Evolutionary conservation across 306 rosid genomes (phyloP).

Genomic region (Prunus padus): DNA sequence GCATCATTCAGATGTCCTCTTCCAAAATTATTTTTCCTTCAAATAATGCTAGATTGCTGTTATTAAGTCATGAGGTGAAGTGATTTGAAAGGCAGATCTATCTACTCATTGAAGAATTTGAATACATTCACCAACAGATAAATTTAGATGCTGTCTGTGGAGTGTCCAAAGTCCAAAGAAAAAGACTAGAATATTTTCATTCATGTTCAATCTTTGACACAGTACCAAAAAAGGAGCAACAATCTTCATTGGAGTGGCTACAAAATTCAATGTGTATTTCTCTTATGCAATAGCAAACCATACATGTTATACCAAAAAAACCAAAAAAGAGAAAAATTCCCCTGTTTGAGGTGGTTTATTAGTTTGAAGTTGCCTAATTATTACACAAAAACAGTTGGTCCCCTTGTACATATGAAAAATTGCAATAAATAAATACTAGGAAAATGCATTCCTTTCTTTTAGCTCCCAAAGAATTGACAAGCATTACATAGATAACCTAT

Average conservation of each 20-base stretch:
- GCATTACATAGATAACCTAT: conserved; percentile 11
- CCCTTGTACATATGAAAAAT: conserved; percentile 10
- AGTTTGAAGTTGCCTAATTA: conserved; percentile 7
- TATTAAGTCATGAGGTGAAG: neutral
- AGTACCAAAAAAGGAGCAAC: neutral
- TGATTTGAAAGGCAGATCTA: neutral
- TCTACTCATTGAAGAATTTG: no score
- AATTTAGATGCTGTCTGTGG: neutral
- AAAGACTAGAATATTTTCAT: neutral
- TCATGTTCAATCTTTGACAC: neutral
- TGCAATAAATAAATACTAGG: conserved; percentile 2
- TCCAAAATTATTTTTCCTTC: neutral
- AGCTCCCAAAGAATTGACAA: conserved; percentile 20
- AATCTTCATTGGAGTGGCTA: neutral
- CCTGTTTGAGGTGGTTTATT: conserved; percentile 8
- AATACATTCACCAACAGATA: neutral
- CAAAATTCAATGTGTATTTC: neutral
- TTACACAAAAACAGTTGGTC: conserved; percentile 14
- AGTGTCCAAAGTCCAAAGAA: neutral
- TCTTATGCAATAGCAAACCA: neutral
- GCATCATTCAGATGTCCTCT: conserved; percentile 36
- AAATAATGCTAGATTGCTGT: no score
- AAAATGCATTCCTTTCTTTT: neutral
- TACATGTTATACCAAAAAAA: neutral
- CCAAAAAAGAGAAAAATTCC: neutral